Evolutionary conservation across 257 asterid species (phyloP).

Genomic region (Orobanche coerulescens): DNA sequence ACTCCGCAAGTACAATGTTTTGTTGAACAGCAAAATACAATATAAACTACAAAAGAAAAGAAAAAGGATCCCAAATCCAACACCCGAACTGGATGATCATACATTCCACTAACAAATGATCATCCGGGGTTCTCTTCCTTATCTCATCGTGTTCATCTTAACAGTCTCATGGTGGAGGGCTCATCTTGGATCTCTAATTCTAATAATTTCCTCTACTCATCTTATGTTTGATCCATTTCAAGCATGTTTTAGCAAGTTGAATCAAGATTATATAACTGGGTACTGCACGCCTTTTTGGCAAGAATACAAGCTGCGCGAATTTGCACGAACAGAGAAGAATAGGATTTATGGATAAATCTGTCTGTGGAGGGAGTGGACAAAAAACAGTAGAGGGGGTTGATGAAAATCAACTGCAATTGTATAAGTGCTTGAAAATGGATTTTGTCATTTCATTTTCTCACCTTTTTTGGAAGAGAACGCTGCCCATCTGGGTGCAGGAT

Average conservation of each 20-base stretch:
- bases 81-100: no score
- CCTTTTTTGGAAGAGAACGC: no score
- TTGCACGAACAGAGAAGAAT: slow-evolving; percentile 8
- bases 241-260: slow-evolving; percentile 12
- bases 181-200: background rate
- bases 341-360: background rate
- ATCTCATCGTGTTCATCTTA: background rate
- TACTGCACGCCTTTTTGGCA: background rate
- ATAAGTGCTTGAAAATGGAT: no score
- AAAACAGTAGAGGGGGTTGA: no score
- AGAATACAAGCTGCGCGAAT: background rate
- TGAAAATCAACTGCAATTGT: no score
- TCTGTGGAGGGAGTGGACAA: no score
- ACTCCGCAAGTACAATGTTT: no score
- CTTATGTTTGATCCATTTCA: slow-evolving; percentile 39
- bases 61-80: no score
- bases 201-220: slow-evolving; percentile 9
- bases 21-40: no score
- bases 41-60: no score
- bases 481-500: background rate
- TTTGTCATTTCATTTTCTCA: no score
- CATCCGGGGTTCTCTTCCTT: slow-evolving; percentile 21
- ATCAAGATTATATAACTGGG: slow-evolving; percentile 12
- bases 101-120: slow-evolving; percentile 18
- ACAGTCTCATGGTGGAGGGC: background rate